Base-by-base conservation (phyloP, 306 rosid species). In the Citrullus mucosospermus region DNA sequence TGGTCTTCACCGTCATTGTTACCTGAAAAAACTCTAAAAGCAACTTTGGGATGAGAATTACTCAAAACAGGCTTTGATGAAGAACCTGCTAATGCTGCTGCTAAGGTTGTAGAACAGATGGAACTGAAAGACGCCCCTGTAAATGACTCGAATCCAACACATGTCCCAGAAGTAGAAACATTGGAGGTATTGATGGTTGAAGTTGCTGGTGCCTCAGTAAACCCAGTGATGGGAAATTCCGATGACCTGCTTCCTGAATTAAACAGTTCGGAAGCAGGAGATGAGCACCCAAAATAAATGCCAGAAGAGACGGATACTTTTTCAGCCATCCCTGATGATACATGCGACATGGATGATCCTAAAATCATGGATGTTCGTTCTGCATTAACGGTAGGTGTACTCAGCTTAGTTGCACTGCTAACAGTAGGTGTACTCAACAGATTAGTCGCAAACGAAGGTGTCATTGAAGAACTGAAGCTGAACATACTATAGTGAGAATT, bases 1-100 rank as follows among this genome's bases (percentile, higher is more conserved):
- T 92, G 93, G 80, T 88, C 98, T 93, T 90, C 88, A 72, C 91
- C 92, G 77, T 87, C 88, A 79, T 82, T 90, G 84, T 85, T 90
- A 78, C 82, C 86, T 1, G 81, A 20, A 46, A 91, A 56, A 70
- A 87, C 68, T 39, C 81, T 67, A 67, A 87, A 85, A 43, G 81
- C 0, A 16, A 85, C 88, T 48, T 17, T 68, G 61, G 88, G 63
- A 77, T 57, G 84, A 12, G 88, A 59, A 75, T 58, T 90, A 51
- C 85, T 90, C 81, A 88, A 89, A 32, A 84, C 84, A 56, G 96
- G 84, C 74, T 88, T 93, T 46, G 84, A 41, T 17, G 93, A 25
- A 72, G 87, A 75, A 61, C 81, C 17, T 38, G 84, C 84, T 22
- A 85, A 78, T 17, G 91, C 73, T 17, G 93, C 80, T 62, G 81